phyloP scores from a whole-genome alignment of 2,329 filamentous ascomycete genomes.

The Phialemoniopsis sp. region DNA sequence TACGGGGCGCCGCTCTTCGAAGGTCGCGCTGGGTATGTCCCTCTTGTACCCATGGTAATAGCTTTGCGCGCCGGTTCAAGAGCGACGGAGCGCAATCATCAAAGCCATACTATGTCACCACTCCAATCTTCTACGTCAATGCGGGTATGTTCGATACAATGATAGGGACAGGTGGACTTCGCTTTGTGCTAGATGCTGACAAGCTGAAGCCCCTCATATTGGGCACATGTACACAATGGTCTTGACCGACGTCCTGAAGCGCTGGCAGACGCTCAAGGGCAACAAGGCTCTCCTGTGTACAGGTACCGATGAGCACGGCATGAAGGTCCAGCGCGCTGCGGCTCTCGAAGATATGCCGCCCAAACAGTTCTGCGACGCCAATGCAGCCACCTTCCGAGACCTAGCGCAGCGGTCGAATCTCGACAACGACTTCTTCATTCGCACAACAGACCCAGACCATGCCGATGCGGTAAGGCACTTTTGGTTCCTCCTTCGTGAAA shows the following conservation, averaged over 20 bases:
- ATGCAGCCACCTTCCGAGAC: slow-evolving; percentile 72
- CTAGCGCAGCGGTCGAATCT: slow-evolving; percentile 69
- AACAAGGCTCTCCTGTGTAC: slow-evolving; percentile 72
- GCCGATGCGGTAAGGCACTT: slow-evolving; percentile 82
- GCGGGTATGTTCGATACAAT: slow-evolving; percentile 62
- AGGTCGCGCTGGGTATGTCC: neutral
- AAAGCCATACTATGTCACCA: slow-evolving; percentile 94
- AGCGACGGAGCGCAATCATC: slow-evolving; percentile 2
- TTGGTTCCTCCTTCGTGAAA: slow-evolving; percentile 75
- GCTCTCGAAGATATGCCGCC: slow-evolving; percentile 64
- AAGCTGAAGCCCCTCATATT: slow-evolving; percentile 74
- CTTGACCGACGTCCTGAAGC: slow-evolving; percentile 84
- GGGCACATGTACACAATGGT: slow-evolving; percentile 94
- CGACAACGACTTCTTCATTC: slow-evolving; percentile 81
- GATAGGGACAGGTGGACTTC: too few relatives aligned
- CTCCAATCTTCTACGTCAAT: slow-evolving; percentile 99
- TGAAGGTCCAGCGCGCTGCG: slow-evolving; percentile 93
- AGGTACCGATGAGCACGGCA: slow-evolving; percentile 94
- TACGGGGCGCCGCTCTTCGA: slow-evolving; percentile 1
- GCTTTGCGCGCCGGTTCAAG: neutral
- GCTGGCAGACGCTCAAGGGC: slow-evolving; percentile 80
- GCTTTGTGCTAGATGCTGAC: slow-evolving; percentile 1
- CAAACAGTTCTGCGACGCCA: slow-evolving; percentile 84
- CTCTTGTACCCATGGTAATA: neutral
- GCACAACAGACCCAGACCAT: slow-evolving; percentile 83